phyloP scores from a whole-genome alignment of 2,329 filamentous ascomycete genomes.

The Blumeriella jaapii region DNA sequence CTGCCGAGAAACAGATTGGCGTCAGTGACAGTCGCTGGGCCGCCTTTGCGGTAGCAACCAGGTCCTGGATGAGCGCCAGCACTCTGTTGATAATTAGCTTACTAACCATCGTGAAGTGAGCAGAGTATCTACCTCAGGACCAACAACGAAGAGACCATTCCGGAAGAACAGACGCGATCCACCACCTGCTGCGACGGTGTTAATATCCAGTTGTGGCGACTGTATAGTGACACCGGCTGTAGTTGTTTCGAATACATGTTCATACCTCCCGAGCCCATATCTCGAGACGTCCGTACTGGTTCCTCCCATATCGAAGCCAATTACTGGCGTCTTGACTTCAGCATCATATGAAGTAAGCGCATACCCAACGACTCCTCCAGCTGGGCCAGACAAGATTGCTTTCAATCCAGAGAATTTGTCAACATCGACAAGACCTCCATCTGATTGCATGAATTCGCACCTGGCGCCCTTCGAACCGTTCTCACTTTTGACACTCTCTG shows the following conservation, averaged over 20 bases:
- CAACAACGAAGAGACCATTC: slow-evolving; percentile 83
- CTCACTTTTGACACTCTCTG: slow-evolving; percentile 58
- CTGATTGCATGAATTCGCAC: slow-evolving; percentile 90
- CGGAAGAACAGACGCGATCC: slow-evolving; percentile 77
- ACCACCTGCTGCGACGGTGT: slow-evolving; percentile 85
- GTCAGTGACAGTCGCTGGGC: slow-evolving; percentile 85
- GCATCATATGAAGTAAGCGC: slow-evolving; percentile 84
- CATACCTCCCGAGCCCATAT: slow-evolving; percentile 75
- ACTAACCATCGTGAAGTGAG: too few species aligned
- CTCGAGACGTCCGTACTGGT: slow-evolving; percentile 86
- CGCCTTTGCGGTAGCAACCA: slow-evolving; percentile 82
- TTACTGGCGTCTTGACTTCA: slow-evolving; percentile 70
- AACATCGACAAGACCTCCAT: slow-evolving; percentile 53
- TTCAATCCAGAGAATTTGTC: slow-evolving; percentile 74
- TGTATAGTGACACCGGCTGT: slow-evolving; percentile 92
- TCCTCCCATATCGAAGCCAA: slow-evolving; percentile 93
- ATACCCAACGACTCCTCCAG: slow-evolving; percentile 89
- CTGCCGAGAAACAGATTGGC: slow-evolving; percentile 80
- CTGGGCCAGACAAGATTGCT: slow-evolving; percentile 79
- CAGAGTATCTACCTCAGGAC: slow-evolving; percentile 52
- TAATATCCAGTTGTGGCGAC: slow-evolving; percentile 85
- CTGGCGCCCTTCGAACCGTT: slow-evolving; percentile 56
- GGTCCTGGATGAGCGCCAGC: slow-evolving; percentile 83
- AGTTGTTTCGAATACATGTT: slow-evolving; percentile 89
- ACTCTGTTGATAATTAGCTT: slow-evolving; percentile 24